phyloP scores from a whole-genome alignment of 441 rosid species.

The Arabidopsis lyrata region DNA sequence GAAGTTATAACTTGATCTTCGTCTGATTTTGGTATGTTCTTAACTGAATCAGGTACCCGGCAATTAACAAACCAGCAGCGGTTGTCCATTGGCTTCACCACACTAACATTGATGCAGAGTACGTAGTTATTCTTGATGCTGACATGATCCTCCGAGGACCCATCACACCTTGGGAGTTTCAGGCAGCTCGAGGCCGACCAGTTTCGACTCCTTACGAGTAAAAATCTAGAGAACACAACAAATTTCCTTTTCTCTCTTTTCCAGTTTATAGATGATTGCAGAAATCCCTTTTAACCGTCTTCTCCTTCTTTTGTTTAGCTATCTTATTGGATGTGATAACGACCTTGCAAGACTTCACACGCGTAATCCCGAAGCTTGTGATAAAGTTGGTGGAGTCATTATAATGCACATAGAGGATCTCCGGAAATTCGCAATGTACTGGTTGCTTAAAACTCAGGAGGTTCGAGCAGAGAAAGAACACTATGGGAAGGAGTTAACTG shows the following conservation, averaged over 20 bases:
- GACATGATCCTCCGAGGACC: constrained; percentile 98
- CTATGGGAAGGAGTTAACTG: constrained; percentile 86
- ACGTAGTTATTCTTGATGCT: constrained; percentile 94
- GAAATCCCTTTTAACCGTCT: background rate
- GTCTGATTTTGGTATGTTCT: constrained; percentile 31
- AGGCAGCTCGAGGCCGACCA: constrained; percentile 92
- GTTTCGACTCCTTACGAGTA: constrained; percentile 99
- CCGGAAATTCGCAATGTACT: constrained; percentile 77
- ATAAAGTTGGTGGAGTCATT: constrained; percentile 98
- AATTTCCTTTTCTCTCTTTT: background rate
- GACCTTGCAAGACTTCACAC: constrained; percentile 96
- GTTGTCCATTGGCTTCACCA: constrained; percentile 99
- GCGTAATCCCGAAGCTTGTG: constrained; percentile 90
- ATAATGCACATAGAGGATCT: constrained; percentile 99
- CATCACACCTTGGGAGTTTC: constrained; percentile 97
- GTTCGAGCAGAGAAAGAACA: constrained; percentile 97
- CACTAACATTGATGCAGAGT: constrained; percentile 82
- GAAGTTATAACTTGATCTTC: constrained; percentile 5
- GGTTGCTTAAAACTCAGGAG: constrained; percentile 98
- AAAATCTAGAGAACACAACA: constrained; percentile 33
- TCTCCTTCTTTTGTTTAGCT: constrained; percentile 53
- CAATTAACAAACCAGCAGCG: constrained; percentile 98
- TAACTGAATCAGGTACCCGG: constrained; percentile 84
- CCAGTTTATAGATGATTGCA: constrained; percentile 10
- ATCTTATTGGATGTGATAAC: constrained; percentile 95